Conservation (phyloP, 306 rosid genomes). For the Cicer arietinum region DNA sequence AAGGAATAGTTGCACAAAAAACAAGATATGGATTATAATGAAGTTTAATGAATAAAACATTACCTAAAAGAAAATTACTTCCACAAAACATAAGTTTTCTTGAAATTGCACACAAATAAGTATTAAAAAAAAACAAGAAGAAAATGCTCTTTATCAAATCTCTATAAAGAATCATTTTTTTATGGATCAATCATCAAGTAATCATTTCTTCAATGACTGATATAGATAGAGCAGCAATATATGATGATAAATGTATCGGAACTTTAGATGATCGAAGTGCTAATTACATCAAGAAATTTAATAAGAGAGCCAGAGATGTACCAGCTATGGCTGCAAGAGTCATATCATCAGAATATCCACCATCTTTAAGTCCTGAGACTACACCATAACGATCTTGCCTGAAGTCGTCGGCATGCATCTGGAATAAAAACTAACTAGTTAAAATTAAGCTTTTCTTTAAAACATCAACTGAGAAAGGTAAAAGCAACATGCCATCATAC, state of each 20-base stretch:
- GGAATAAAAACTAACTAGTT: constrained; percentile 49
- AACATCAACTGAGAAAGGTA: constrained; percentile 31
- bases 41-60: constrained; percentile 27
- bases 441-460: constrained; percentile 44
- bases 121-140: constrained; percentile 2
- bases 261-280: constrained; percentile 9
- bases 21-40: background rate
- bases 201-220: background rate
- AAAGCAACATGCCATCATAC: constrained; percentile 90
- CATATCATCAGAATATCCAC: constrained; percentile 99
- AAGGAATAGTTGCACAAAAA: background rate
- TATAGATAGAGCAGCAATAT: constrained; percentile 14
- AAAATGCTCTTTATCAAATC: constrained; percentile 16
- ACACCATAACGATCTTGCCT: constrained; percentile 80
- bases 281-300: constrained; percentile 8
- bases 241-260: constrained; percentile 12
- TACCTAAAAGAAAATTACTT: constrained; percentile 29
- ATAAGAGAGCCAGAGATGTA: constrained; percentile 48
- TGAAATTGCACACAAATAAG: constrained; percentile 20
- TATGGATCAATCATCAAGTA: constrained; percentile 29
- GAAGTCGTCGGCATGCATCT: constrained; percentile 98
- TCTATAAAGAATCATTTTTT: constrained; percentile 3
- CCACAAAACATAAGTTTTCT: background rate
- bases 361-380: constrained; percentile 84
- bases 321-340: constrained; percentile 97